These are phyloP conservation scores for Aspergillus sp. DNA, from an alignment of 2,329 filamentous ascomycete genomes.

Conservation along the genomic window DNA sequence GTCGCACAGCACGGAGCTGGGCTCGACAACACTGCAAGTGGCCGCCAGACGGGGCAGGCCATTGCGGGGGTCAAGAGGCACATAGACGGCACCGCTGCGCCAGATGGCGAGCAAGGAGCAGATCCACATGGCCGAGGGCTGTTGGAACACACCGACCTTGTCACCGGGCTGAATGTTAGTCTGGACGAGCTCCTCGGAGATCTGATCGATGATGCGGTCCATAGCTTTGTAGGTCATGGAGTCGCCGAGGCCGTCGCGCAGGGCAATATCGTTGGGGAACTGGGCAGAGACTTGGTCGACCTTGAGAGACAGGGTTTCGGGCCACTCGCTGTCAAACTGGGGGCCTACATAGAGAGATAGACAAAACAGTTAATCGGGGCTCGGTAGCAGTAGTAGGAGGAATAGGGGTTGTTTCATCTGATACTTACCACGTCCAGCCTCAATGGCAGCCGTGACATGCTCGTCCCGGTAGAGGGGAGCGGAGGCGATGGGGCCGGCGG, in stretches of 20 bases:
- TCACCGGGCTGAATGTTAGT: not conserved
- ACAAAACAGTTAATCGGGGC: too few relatives aligned
- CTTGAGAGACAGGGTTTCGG: not conserved
- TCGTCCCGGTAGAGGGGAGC: not conserved
- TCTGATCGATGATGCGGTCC: not conserved
- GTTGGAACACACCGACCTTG: not conserved
- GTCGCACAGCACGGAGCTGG: constrained; percentile 15
- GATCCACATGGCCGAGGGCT: constrained; percentile 24
- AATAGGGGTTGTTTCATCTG: too few relatives aligned
- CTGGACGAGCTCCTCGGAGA: not conserved
- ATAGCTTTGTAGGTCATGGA: not conserved
- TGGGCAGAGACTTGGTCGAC: not conserved
- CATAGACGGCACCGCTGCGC: constrained; percentile 34
- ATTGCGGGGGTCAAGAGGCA: constrained; percentile 36
- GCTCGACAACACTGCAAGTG: constrained; percentile 22
- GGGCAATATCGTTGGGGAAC: not conserved
- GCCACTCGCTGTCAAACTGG: not conserved
- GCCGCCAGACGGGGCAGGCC: constrained; percentile 26
- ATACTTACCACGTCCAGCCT: not conserved
- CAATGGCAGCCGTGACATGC: not conserved
- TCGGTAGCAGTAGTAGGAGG: not conserved
- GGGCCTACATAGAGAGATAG: not conserved
- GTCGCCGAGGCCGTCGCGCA: not conserved
- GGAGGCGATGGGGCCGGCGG: not conserved
- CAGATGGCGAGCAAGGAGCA: constrained; percentile 37